Percentiles rank a stretch among this genome's conserved stretches.
Conservation (phyloP, 2,329 filamentous ascomycete genomes). For the Verticillium albo-atrum region DNA sequence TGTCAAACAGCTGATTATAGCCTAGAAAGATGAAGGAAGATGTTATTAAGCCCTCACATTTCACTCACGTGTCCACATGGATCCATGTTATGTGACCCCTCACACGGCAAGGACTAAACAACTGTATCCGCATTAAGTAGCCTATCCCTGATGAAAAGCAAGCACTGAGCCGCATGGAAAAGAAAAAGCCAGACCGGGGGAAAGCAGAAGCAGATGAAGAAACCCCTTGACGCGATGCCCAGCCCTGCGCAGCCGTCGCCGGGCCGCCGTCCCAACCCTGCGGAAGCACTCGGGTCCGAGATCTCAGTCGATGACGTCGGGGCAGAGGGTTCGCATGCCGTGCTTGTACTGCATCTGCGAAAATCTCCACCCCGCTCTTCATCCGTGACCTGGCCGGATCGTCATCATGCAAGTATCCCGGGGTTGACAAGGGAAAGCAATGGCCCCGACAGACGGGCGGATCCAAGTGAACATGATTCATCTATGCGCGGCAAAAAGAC, state of each 20-base stretch:
- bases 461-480: conserved; percentile 8
- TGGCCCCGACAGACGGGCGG: neutral
- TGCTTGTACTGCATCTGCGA: neutral
- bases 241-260: neutral
- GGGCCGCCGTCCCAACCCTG: neutral
- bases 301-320: neutral
- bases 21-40: too few species aligned
- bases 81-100: neutral
- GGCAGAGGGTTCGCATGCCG: neutral
- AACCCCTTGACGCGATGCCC: neutral
- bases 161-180: neutral
- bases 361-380: neutral
- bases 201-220: neutral
- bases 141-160: neutral
- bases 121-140: neutral
- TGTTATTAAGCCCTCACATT: too few species aligned
- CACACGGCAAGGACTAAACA: neutral
- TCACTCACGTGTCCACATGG: too few species aligned
- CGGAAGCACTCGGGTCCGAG: neutral
- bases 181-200: neutral
- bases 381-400: neutral
- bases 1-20: too few species aligned
- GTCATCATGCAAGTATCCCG: neutral
- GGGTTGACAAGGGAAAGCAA: neutral
- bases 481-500: conserved; percentile 8